phyloP scores from a whole-genome alignment of 306 rosid genomes.

The Cyamopsis tetragonoloba region DNA sequence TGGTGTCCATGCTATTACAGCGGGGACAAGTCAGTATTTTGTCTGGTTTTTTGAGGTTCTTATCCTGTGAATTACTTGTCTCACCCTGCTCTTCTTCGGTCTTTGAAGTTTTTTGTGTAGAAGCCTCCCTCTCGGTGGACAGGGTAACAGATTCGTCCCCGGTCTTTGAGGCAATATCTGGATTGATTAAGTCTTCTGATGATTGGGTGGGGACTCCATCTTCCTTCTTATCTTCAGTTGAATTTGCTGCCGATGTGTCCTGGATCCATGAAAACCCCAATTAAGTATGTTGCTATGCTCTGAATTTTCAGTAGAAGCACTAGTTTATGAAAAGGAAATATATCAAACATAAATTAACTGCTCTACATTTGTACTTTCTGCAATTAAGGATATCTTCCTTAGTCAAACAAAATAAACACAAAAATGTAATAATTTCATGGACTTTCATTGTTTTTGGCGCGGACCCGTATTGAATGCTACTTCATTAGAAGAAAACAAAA shows the following conservation, averaged over 20 bases:
- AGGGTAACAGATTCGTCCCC: slow-evolving; percentile 36
- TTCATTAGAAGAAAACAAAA: not conserved
- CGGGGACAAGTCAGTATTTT: slow-evolving; percentile 83
- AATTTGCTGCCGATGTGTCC: slow-evolving; percentile 43
- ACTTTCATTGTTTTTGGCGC: too few relatives aligned
- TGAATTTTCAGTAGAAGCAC: not conserved
- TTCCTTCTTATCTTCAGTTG: slow-evolving; percentile 25
- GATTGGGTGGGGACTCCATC: slow-evolving; percentile 13
- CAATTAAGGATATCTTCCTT: not conserved
- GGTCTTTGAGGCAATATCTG: slow-evolving; percentile 27
- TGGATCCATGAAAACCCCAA: slow-evolving; percentile 16
- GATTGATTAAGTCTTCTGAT: slow-evolving; percentile 15
- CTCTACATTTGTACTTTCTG: not conserved
- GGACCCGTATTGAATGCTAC: not conserved
- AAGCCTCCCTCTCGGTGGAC: slow-evolving; percentile 41
- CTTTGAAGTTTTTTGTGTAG: slow-evolving; percentile 44
- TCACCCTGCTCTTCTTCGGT: slow-evolving; percentile 61
- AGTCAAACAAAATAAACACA: not conserved
- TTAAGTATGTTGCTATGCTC: not conserved
- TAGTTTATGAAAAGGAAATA: not conserved
- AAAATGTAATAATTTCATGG: too few relatives aligned
- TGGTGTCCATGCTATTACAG: slow-evolving; percentile 86
- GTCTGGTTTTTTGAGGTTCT: slow-evolving; percentile 67
- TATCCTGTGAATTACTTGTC: slow-evolving; percentile 48
- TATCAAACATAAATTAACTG: not conserved